phyloP scores from a whole-genome alignment of 176 grass and related monocot genomes.

The Ampelocalamus luodianensis region DNA sequence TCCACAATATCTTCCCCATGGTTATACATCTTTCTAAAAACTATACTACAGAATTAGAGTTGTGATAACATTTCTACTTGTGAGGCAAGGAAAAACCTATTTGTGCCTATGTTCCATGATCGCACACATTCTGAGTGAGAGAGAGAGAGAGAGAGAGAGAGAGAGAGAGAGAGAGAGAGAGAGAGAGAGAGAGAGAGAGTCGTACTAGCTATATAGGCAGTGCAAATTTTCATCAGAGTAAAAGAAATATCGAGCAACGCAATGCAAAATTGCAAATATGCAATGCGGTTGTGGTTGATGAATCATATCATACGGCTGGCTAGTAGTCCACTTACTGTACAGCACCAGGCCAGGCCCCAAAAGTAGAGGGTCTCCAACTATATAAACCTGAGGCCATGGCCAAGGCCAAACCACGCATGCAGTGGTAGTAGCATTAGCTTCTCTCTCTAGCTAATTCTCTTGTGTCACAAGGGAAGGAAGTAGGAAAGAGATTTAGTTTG shows the following conservation, averaged over 20 bases:
- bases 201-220: background rate
- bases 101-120: background rate
- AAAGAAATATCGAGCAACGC: background rate
- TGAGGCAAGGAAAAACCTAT: background rate
- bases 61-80: background rate
- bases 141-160: background rate
- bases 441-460: constrained; percentile 11
- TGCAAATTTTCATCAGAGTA: background rate
- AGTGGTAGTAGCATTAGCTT: constrained; percentile 29
- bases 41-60: background rate
- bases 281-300: background rate
- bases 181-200: background rate
- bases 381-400: constrained; percentile 27
- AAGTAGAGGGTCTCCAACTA: constrained; percentile 14
- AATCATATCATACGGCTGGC: constrained; percentile 12
- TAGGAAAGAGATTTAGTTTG: constrained; percentile 17
- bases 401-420: constrained; percentile 47
- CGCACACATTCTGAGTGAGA: background rate
- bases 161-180: background rate
- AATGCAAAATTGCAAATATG: background rate
- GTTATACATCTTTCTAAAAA: constrained; percentile 14
- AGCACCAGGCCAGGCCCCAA: constrained; percentile 13
- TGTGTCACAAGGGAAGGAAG: constrained; percentile 29
- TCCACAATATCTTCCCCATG: too few relatives aligned
- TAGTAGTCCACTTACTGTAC: constrained; percentile 4